Conservation (phyloP, 192 early-diverging fungal genomes). For the Thamnidium elegans region DNA sequence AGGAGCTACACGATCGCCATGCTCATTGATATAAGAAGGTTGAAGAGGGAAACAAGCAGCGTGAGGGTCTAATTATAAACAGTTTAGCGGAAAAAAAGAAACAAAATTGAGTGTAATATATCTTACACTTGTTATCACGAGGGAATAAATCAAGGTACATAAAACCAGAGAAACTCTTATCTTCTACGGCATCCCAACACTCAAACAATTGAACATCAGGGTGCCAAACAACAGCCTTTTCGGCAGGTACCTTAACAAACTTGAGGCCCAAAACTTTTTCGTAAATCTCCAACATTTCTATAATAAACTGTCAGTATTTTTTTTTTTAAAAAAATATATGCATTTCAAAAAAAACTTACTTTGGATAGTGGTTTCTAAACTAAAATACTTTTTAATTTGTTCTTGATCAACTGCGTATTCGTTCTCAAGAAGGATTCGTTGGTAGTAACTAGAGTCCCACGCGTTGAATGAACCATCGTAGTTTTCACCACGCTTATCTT, state of each 20-base stretch:
- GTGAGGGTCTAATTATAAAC: slow-evolving; percentile 43
- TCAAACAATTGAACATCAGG: slow-evolving; percentile 76
- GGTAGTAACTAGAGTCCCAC: slow-evolving; percentile 79
- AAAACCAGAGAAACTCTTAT: slow-evolving; percentile 60
- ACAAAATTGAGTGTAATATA: slow-evolving; percentile 27
- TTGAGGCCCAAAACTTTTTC: slow-evolving; percentile 65
- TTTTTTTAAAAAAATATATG: background rate
- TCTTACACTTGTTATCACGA: slow-evolving; percentile 57
- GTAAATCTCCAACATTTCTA: slow-evolving; percentile 74
- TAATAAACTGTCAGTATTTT: slow-evolving; percentile 6
- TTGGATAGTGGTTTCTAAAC: slow-evolving; percentile 37
- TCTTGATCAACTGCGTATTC: slow-evolving; percentile 76
- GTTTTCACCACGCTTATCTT: slow-evolving; percentile 42
- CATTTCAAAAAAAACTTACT: background rate
- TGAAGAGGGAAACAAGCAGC: slow-evolving; percentile 82
- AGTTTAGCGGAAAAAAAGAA: background rate
- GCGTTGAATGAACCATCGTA: slow-evolving; percentile 61
- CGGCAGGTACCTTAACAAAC: slow-evolving; percentile 59
- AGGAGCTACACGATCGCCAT: slow-evolving; percentile 57
- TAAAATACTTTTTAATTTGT: slow-evolving; percentile 77
- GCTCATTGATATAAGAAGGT: slow-evolving; percentile 54
- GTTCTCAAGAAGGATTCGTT: slow-evolving; percentile 66
- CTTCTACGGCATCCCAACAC: slow-evolving; percentile 65
- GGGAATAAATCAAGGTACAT: slow-evolving; percentile 80
- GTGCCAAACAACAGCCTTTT: slow-evolving; percentile 66